These are phyloP conservation scores for Xylariales sp. DNA, from an alignment of 2,329 filamentous ascomycete genomes.

Conservation along the genomic window DNA sequence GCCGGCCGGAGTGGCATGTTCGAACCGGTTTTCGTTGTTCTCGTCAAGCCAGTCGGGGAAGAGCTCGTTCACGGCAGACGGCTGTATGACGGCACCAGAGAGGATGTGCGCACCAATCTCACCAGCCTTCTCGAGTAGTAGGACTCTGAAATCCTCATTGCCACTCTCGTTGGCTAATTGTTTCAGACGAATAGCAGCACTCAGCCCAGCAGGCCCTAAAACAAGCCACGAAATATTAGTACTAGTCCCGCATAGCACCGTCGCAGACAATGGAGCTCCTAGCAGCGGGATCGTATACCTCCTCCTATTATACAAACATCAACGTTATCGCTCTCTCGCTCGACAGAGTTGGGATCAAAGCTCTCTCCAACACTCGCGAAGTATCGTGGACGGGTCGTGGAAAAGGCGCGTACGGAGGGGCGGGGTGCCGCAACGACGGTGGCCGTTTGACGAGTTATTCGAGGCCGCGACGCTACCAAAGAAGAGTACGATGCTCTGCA, in stretches of 20 bases:
- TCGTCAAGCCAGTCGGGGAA: conserved; percentile 94
- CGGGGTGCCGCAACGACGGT: conserved; percentile 32
- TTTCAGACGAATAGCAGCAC: conserved; percentile 93
- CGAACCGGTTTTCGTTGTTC: conserved; percentile 87
- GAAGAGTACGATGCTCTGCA: conserved; percentile 44
- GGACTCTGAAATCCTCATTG: conserved; percentile 93
- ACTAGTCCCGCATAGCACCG: conserved; percentile 11
- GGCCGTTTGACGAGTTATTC: conserved; percentile 35
- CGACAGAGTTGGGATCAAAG: conserved; percentile 75
- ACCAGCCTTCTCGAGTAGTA: conserved; percentile 93
- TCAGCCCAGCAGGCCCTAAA: conserved; percentile 85
- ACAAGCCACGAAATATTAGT: conserved; percentile 12
- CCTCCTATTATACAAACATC: conserved; percentile 97
- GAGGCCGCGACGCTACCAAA: conserved; percentile 26
- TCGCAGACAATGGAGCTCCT: conserved; percentile 12
- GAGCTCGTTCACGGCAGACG: conserved; percentile 86
- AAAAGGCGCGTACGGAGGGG: conserved; percentile 51
- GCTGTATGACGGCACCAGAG: conserved; percentile 94
- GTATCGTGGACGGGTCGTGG: conserved; percentile 49
- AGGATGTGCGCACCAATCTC: conserved; percentile 95
- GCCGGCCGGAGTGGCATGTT: conserved; percentile 85
- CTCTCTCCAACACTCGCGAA: conserved; percentile 58
- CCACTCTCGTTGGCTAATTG: conserved; percentile 94
- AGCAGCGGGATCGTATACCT: conserved; percentile 59
- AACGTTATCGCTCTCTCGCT: conserved; percentile 91